Base-by-base conservation (phyloP, 2,329 filamentous ascomycete genomes). In the Leptographium radiaticola region DNA sequence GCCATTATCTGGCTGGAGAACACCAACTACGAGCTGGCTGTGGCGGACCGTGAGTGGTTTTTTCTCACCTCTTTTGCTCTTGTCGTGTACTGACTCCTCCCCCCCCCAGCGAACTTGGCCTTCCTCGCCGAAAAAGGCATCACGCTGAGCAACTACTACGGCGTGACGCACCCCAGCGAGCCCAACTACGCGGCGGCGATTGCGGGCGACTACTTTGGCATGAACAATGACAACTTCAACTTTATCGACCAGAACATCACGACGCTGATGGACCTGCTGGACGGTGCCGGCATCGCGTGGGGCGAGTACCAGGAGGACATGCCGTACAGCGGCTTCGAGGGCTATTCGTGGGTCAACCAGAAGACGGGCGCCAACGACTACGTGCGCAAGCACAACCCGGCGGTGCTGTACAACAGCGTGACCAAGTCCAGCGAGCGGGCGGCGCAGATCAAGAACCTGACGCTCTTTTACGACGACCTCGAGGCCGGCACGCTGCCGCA, bases 1-100 rank as follows among this genome's bases (percentile, higher is more conserved):
- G 80, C 81, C 53, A 77, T 81, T 55, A 81, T 90, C 66, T 90
- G 84, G 82, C 75, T 89, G 49, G 87, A 90, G 71, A 90, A 90
- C 65, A 86, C 82, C 49, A 75, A 83, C 66, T 89, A 78, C 59
- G 75, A 79, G 52, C 77, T 81, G 62, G 80, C 85, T 2, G 71
- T 71, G 40, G 76, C 74, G 16, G 84, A 89, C 65, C 74, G 76
- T 79, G 63, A 62, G 76, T 70, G 25, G n/a, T n/a, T 12, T 50
- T 25, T 1, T 18, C 6, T 9, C 2, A 6, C 6, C 47, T 25
- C 7, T 20, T 10, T 7, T 25, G 4, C n/a, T 36, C 12, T 30
- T 18, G 18, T 42, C 18, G n/a, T 15, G 25, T 36, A 6, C 55
- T 53, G n/a, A 36, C 44, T 1, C 1, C 44, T 1, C 1, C 7